Base-by-base conservation (phyloP, 1,284 basidiomycete genomes). In the Trametes polyzona region DNA sequence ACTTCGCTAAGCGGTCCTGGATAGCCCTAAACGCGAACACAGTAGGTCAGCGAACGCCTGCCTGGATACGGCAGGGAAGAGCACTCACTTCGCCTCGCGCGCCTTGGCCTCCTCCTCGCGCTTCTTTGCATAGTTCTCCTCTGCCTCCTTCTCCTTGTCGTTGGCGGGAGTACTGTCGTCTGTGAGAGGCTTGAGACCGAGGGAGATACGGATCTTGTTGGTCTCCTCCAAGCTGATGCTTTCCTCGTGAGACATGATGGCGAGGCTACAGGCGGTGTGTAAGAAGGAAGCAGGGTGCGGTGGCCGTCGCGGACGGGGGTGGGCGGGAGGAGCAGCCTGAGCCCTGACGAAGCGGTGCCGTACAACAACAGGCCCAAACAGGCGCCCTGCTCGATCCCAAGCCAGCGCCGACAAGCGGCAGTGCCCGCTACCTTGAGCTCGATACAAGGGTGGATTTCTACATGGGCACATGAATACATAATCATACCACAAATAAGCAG, bases 171-270 rank as follows among this genome's bases (percentile, higher is more conserved):
- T 80, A 47, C 79, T 77, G 67, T 92, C 90, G 63, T 92, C 93
- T 4, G 88, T 90, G 55, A 99, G 84, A 33, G 96, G 96, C 73
- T 95, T 94, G 62, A 99, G 87, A 66, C 97, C 97, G 41, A 98
- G 84, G 8, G 88, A 91, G 62, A 97, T 86, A 78, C 97, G 94
- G 71, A 98, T 93, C 76, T 92, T 95, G 82, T 98, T 98, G 52
- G 96, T 98, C 83, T 99, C 97, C 72, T 98, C 96, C 71, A 99
- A 84, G 65, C 92, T 90, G 71, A 97, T 90, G 71, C 91, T 90
- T 74, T 95, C 90, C 76, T 91, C 90, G 86, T 90, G 86, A 17
- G 86, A 82, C 81, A 85, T 87, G 57, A 46, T 74, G 73, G 33
- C 29, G 10, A 43, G 41, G 19, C 44, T 30, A 29, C 24, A 40